These are phyloP conservation scores for Nitzschia putrida DNA, from an alignment of 108 stramenopile genomes.

Conservation along the genomic window DNA sequence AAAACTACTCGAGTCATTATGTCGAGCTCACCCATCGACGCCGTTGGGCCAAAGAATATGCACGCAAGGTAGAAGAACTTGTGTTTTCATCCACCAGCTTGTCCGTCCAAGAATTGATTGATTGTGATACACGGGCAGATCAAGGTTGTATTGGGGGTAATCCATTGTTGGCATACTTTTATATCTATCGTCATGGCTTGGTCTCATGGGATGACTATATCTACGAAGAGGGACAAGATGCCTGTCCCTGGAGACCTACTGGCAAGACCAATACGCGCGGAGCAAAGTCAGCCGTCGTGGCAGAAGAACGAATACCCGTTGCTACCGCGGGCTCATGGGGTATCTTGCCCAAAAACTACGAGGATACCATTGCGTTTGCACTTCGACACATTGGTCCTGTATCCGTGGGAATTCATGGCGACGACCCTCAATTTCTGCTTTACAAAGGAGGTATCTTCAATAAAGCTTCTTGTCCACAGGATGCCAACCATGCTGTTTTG, in stretches of 20 bases:
- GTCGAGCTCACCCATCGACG: not conserved
- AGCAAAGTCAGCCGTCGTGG: constrained; percentile 37
- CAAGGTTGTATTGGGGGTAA: constrained; percentile 93
- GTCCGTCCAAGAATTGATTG: constrained; percentile 89
- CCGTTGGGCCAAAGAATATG: constrained; percentile 21
- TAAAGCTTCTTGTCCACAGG: constrained; percentile 41
- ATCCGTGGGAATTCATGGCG: constrained; percentile 73
- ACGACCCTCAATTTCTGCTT: constrained; percentile 58
- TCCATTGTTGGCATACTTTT: constrained; percentile 85
- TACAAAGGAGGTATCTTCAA: constrained; percentile 71
- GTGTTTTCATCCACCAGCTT: constrained; percentile 53
- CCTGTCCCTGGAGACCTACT: not conserved
- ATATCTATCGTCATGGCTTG: constrained; percentile 72
- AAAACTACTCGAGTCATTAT: not conserved
- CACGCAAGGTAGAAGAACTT: constrained; percentile 47
- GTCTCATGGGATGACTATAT: constrained; percentile 62
- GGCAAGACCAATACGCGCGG: not conserved
- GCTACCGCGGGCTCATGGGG: constrained; percentile 79
- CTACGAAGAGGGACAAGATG: constrained; percentile 43
- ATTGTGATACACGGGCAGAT: constrained; percentile 82
- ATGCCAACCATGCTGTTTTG: constrained; percentile 74
- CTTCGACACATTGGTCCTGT: constrained; percentile 75
- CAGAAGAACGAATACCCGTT: constrained; percentile 45
- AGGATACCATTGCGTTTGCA: constrained; percentile 68
- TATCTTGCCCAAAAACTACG: constrained; percentile 60